Percentiles rank a stretch among this genome's conserved stretches.
These are phyloP conservation scores for Epichloe glyceriae DNA, from an alignment of 2,329 filamentous ascomycete genomes.

Conservation along the genomic window DNA sequence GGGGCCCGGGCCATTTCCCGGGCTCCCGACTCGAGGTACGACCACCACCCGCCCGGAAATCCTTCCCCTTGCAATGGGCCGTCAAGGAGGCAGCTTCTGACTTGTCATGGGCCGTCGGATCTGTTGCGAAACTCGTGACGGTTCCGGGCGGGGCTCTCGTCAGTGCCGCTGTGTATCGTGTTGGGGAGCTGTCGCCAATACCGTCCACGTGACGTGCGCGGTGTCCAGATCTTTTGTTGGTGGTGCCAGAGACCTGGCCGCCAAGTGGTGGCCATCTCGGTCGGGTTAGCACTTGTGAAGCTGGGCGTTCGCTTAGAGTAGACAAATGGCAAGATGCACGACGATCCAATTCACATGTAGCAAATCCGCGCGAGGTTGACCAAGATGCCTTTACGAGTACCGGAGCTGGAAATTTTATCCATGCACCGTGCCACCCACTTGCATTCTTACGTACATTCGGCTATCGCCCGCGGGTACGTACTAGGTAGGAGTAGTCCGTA, in stretches of 20 bases:
- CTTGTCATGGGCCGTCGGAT: conserved; percentile 9
- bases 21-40: conserved; percentile 13
- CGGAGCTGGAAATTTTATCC: too few species aligned
- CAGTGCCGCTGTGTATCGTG: neutral
- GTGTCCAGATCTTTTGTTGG: neutral
- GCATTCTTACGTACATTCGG: too few species aligned
- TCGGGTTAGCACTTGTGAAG: neutral
- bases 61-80: conserved; percentile 13
- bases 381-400: too few species aligned
- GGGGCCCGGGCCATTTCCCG: conserved; percentile 14
- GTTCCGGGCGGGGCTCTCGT: neutral
- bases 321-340: too few species aligned
- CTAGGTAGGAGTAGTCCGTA: too few species aligned
- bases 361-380: too few species aligned
- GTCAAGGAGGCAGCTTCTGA: conserved; percentile 10
- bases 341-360: too few species aligned
- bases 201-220: neutral
- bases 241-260: neutral
- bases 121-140: conserved; percentile 8
- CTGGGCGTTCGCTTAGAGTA: too few species aligned
- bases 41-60: conserved; percentile 9
- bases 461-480: too few species aligned
- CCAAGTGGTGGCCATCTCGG: neutral
- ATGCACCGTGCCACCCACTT: too few species aligned
- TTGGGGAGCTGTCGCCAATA: neutral